Base-by-base conservation (phyloP, 225 moss, liverwort and hornwort genomes). In the Straminergon stramineum region DNA sequence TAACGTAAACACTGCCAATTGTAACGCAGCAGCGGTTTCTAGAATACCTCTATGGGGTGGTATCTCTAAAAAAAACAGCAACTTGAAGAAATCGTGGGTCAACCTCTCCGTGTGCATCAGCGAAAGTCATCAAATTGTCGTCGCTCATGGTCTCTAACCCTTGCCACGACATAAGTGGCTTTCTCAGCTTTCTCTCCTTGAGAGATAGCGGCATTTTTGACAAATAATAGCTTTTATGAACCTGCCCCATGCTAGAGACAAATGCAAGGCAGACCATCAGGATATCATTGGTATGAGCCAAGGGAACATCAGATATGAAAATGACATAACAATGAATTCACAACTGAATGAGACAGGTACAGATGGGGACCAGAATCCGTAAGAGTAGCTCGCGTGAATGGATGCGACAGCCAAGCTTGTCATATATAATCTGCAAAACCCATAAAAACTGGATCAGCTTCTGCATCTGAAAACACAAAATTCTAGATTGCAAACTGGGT, bases 21-120 rank as follows among this genome's bases (percentile, higher is more conserved):
- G 78, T 21, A 87, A 78, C 69, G 60, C 27, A 53, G 43, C 69
- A 80, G 56, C 31, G 35, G 31, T 23, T 39, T 55, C 51, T 64
- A 78, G 65, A 62, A 37, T 61, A 62, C 48, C 45, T 48, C 62
- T 62, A 77, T 17, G n/a, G 37, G 57, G 37, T 37, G 43, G 11
- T 28, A 21, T 78, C 48, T 48, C 75, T 48, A 85, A 31, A 23
- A 51, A 69, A 39, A 82, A 69, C 53, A 24, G 77, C 27, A 84
- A 52, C 66, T 75, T 58, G 65, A 66, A 87, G 37, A 57, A 87
- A 65, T 56, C 51, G 52, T 53, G 63, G 7, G 24, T 81, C 45
- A 70, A 94, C 94, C 94, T 94, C 92, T 91, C 92, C 94, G 48
- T 94, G 94, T 43, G 94, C 94, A 85, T 94, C 92, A 87, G 92